Base-by-base conservation (phyloP, 148 eudicot species). In the Polygonum aviculare region DNA sequence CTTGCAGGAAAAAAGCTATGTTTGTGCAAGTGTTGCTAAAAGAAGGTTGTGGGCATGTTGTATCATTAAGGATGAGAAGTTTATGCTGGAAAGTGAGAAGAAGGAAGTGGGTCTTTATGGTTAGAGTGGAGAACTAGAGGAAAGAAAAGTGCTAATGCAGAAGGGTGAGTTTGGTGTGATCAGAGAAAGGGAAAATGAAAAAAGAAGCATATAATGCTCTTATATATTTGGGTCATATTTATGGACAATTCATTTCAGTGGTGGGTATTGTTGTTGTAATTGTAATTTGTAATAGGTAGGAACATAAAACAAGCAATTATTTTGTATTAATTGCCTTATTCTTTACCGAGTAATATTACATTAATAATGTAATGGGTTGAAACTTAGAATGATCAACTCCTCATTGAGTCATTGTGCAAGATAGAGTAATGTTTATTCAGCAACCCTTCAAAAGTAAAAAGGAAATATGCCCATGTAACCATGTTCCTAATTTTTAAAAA, bases 181-280 rank as follows among this genome's bases (percentile, higher is more conserved):
- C 18, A 48, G 59, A 41, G 74, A 44, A 72, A 4, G 44, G 18
- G 22, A 9, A 9, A 12, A 72, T 72, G 74, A 44, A 72, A 65
- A 52, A 65, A 33, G 19, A 65, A 36, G 71, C 71, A 65, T 35
- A 35, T 15, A 65, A 15, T 19, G 33, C 12, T 19, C n/a, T n/a
- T n/a, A n/a, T n/a, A n/a, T 57, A 21, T 57, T 36, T 65, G 71
- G 71, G 71, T 65, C 71, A 14, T n/a, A 6, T 67, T 67, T 67
- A 15, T 38, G 72, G 6, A 67, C 11, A 2, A 67, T 67, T 36
- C 1, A 36, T 67, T 63, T 63, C 16, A 6, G 69, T 67, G 72
- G 72, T 67, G 72, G 72, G 45, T 67, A 36, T 35, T 67, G 45
- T 67, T 3, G 21, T 6, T 35, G 72, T 36, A 67, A 67, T 67